Percentiles rank a stretch among this genome's conserved stretches.
Evolutionary conservation across 352 stramenopile species (phyloP).

Genomic region (Phytopythium aichiense): DNA sequence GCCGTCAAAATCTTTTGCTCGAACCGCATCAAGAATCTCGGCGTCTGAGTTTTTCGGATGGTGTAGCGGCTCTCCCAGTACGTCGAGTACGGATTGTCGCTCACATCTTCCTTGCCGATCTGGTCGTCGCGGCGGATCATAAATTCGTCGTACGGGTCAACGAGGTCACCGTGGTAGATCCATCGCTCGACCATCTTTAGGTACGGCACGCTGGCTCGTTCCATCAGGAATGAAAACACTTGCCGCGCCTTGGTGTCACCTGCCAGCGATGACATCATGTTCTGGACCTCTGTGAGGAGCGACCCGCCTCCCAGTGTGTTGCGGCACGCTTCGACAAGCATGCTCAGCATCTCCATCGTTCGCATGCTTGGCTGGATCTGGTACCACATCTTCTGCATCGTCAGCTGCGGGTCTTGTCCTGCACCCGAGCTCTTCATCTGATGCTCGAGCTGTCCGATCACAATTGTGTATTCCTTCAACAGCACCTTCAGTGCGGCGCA

Average conservation of each 20-base stretch:
- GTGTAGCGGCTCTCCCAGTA: slow-evolving; percentile 90
- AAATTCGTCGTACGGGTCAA: slow-evolving; percentile 91
- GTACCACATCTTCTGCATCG: slow-evolving; percentile 92
- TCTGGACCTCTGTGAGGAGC: slow-evolving; percentile 89
- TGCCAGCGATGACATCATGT: slow-evolving; percentile 71
- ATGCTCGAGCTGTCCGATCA: slow-evolving; percentile 90
- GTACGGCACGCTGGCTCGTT: slow-evolving; percentile 82
- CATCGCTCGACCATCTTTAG: slow-evolving; percentile 89
- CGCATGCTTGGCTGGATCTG: slow-evolving; percentile 89
- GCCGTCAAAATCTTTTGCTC: slow-evolving; percentile 86
- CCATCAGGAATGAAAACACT: slow-evolving; percentile 83
- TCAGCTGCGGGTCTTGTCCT: slow-evolving; percentile 35
- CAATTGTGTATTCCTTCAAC: slow-evolving; percentile 92
- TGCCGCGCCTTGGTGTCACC: slow-evolving; percentile 75
- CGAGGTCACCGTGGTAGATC: slow-evolving; percentile 88
- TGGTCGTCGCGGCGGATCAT: slow-evolving; percentile 85
- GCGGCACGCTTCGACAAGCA: slow-evolving; percentile 69
- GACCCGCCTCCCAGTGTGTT: slow-evolving; percentile 84
- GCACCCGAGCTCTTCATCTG: slow-evolving; percentile 35
- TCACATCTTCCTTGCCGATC: slow-evolving; percentile 79
- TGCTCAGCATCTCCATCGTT: slow-evolving; percentile 91
- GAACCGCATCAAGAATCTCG: slow-evolving; percentile 74
- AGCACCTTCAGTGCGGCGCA: slow-evolving; percentile 90
- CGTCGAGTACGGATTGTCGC: slow-evolving; percentile 84
- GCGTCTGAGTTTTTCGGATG: slow-evolving; percentile 68